phyloP scores from a whole-genome alignment of 495 filamentous ascomycete species.

The Bryoglossum gracile region DNA sequence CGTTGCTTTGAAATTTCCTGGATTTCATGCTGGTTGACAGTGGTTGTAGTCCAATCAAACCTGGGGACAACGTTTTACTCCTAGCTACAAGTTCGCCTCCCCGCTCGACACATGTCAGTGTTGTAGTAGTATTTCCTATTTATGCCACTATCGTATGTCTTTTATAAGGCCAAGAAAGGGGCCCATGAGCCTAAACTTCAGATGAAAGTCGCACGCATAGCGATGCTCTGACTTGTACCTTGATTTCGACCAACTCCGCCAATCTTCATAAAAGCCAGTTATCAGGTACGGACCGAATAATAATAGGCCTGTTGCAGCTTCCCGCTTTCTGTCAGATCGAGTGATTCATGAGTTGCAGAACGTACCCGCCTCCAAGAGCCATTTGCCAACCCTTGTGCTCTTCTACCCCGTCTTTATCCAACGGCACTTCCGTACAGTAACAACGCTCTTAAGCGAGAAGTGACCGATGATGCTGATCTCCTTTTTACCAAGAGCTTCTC shows the following conservation, averaged over 20 bases:
- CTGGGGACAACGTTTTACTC: too few species aligned
- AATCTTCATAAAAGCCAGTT: background rate
- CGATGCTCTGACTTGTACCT: background rate
- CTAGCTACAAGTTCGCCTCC: too few species aligned
- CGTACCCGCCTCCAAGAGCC: background rate
- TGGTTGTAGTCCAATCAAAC: background rate
- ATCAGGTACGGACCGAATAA: background rate
- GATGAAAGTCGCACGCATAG: background rate
- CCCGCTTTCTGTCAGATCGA: background rate
- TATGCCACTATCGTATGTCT: background rate
- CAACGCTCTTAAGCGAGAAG: background rate
- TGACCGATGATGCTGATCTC: slow-evolving; percentile 1
- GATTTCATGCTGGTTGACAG: background rate
- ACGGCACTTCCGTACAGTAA: background rate
- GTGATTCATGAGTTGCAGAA: background rate
- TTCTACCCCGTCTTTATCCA: background rate
- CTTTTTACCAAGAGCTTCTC: background rate
- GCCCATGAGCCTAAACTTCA: background rate
- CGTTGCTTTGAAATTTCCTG: background rate
- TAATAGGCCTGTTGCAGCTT: background rate
- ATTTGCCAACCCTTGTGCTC: background rate
- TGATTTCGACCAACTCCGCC: background rate
- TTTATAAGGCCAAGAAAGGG: background rate
- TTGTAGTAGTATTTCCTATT: background rate
- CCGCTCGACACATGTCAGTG: background rate